Conservation (phyloP, 129 eudicot species). For the Solidago caesia region DNA sequence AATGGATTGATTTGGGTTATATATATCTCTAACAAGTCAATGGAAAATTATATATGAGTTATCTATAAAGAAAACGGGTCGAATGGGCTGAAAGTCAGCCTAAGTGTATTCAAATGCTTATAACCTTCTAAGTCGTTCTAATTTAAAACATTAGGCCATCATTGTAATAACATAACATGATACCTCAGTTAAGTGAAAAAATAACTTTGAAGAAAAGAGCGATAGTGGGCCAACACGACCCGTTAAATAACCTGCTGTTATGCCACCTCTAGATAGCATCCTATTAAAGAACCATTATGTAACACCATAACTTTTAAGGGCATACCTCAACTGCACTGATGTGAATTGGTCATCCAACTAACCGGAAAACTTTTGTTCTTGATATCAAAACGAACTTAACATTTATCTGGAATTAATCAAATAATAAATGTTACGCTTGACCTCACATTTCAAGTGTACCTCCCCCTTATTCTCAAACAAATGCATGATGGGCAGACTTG, state of each 20-base stretch:
- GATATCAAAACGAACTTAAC: too few relatives aligned
- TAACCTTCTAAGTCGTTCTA: background rate
- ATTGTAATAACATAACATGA: background rate
- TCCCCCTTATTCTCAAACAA: too few relatives aligned
- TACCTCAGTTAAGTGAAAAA: background rate
- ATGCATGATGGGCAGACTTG: too few relatives aligned
- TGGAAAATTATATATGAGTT: background rate
- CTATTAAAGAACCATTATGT: background rate
- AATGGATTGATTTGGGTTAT: too few relatives aligned
- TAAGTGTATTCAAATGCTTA: background rate
- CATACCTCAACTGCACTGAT: background rate
- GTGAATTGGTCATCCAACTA: background rate
- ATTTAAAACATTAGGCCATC: background rate
- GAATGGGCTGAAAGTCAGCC: background rate
- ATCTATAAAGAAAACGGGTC: background rate
- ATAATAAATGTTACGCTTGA: too few relatives aligned
- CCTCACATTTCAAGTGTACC: too few relatives aligned
- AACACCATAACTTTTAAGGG: background rate
- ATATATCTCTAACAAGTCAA: too few relatives aligned
- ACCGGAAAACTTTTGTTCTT: too few relatives aligned
- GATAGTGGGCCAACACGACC: background rate
- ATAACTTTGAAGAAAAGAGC: background rate
- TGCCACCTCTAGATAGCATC: background rate
- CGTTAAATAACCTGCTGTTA: background rate
- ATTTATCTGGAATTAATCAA: too few relatives aligned